Base-by-base conservation (phyloP, 768 basidiomycete species). In the Piloderma croceum region DNA sequence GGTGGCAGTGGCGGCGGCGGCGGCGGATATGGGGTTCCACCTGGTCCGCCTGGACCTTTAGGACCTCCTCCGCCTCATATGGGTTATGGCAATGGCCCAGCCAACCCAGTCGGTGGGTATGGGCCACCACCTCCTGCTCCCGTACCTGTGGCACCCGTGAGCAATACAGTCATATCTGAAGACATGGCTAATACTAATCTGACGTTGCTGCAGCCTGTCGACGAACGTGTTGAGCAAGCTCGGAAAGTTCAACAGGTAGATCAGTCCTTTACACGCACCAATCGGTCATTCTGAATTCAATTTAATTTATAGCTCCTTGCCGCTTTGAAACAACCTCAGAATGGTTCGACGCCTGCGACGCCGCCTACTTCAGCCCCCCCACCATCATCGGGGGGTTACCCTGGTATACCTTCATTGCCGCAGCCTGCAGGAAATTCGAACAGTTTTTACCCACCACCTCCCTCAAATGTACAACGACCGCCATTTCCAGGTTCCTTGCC, bases 181-280 rank as follows among this genome's bases (percentile, higher is more conserved):
- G 38, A 53, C 52, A 19, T 36, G 3, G 11, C 13, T 36, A 27
- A 20, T 36, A 20, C 22, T 11, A 24, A 42, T 19, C 38, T 49
- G 44, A 33, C 24, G 31, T 17, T 27, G 18, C 36, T 24, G 31
- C 46, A 79, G 75, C 64, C 71, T 29, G 59, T 66, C 9, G 87
- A 91, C 43, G 88, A 91, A 36, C 83, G 90, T 10, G 67, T 93
- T 15, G 90, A 93, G 53, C 86, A 91, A 69, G 89, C 90, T 6
- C 77, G 81, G 41, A 84, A 77, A 60, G 88, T 92, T 7, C 90
- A 91, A 55, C 85, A 90, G 51, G 77, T 80, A 43, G 10, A 60
- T 48, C 12, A 15, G 22, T 13, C 36, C 37, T n/a, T n/a, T n/a
- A 6, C 2, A 24, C 13, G 25, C 7, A 11, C 9, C 7, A 21